Conservation (phyloP, 2,329 filamentous ascomycete genomes). For the Ramularia endophylla region DNA sequence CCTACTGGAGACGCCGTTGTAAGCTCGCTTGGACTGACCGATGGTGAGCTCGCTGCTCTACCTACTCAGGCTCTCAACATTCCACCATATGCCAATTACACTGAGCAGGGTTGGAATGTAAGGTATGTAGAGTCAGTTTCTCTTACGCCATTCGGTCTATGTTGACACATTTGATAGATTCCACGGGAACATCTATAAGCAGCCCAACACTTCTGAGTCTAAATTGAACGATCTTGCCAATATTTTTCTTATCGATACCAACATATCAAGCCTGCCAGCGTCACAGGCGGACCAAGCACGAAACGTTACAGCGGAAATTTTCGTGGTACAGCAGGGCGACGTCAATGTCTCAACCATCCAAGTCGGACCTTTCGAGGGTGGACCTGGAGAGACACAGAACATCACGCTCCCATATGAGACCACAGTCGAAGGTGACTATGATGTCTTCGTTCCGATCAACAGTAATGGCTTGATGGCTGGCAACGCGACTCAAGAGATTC, state of each 20-base stretch:
- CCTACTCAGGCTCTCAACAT: conserved; percentile 68
- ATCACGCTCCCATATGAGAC: conserved; percentile 61
- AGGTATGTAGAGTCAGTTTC: too few relatives aligned
- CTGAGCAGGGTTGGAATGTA: conserved; percentile 68
- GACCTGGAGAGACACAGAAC: conserved; percentile 49
- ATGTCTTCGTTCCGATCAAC: conserved; percentile 60
- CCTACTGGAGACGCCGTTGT: conserved; percentile 54
- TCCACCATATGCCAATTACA: conserved; percentile 67
- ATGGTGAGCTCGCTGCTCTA: conserved; percentile 53
- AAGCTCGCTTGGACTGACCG: conserved; percentile 55
- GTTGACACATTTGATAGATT: too few relatives aligned
- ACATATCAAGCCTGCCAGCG: conserved; percentile 53
- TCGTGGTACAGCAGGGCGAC: conserved; percentile 65
- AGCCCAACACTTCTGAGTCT: conserved; percentile 59
- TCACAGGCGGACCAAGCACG: conserved; percentile 61
- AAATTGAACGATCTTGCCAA: conserved; percentile 66
- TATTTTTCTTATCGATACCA: conserved; percentile 61
- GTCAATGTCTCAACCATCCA: conserved; percentile 56
- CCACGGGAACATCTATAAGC: conserved; percentile 76
- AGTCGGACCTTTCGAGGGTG: conserved; percentile 53
- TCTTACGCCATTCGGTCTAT: too few relatives aligned
- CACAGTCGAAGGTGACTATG: conserved; percentile 64
- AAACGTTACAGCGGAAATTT: conserved; percentile 68
- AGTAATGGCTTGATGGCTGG: conserved; percentile 57
- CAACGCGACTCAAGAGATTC: conserved; percentile 58